These are phyloP conservation scores for Austroboletus eburneus DNA, from an alignment of 768 basidiomycete genomes.

Conservation along the genomic window DNA sequence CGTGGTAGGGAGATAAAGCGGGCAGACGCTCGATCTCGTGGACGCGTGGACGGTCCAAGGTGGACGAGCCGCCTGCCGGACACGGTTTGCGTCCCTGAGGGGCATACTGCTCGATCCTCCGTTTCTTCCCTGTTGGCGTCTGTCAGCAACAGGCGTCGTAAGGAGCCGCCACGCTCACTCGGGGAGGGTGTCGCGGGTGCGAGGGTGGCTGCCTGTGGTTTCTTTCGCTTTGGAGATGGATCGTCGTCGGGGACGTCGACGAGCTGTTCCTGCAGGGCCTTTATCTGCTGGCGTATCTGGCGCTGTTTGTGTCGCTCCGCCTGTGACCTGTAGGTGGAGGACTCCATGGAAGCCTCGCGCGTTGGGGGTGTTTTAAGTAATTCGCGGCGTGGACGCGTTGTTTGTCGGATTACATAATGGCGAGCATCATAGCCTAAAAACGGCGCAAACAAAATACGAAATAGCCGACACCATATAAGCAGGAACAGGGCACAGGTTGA, in stretches of 20 bases:
- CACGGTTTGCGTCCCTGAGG: conserved; percentile 19
- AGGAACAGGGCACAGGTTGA: conserved; percentile 14
- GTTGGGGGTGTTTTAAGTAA: conserved; percentile 13
- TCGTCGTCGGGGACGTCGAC: conserved; percentile 29
- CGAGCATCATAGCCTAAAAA: too few species aligned
- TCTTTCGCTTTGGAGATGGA: conserved; percentile 48
- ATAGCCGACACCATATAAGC: conserved; percentile 8
- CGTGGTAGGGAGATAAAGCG: conserved; percentile 8
- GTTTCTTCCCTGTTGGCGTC: conserved; percentile 35
- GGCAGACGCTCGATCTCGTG: conserved; percentile 9
- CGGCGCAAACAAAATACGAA: too few species aligned
- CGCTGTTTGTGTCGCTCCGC: conserved; percentile 41
- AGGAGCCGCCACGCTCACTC: conserved; percentile 40
- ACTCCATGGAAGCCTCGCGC: conserved; percentile 44
- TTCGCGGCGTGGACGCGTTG: conserved; percentile 19
- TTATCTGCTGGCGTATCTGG: conserved; percentile 53
- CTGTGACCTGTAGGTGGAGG: conserved; percentile 40
- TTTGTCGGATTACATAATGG: conserved; percentile 24
- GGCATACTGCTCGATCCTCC: conserved; percentile 37
- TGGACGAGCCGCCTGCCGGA: conserved; percentile 5
- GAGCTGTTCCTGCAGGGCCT: conserved; percentile 52
- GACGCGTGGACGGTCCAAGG: conserved; percentile 12
- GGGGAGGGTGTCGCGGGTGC: conserved; percentile 61
- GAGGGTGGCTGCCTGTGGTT: conserved; percentile 34
- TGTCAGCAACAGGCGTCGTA: background rate